Evolutionary conservation across 257 asterid genomes (phyloP).

Genomic region (Verbena officinalis): DNA sequence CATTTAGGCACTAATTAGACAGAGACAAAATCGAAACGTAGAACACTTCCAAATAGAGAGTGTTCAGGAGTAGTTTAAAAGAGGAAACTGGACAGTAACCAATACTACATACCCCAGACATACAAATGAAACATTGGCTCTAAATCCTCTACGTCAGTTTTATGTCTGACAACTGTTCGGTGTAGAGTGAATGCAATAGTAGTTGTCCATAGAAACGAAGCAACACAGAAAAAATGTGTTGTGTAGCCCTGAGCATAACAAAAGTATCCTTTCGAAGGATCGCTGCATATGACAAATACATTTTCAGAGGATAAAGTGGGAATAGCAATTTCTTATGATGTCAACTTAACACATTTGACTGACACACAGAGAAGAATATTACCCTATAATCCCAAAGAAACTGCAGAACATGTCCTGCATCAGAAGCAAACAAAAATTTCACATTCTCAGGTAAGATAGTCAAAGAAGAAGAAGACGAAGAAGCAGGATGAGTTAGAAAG

Average conservation of each 20-base stretch:
- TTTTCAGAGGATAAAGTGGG: conserved; percentile 16
- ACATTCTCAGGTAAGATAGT: conserved; percentile 10
- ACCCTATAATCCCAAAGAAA: conserved; percentile 97
- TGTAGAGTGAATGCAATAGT: conserved; percentile 95
- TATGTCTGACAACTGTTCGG: conserved; percentile 97
- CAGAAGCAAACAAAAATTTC: conserved; percentile 25
- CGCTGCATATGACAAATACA: conserved; percentile 57
- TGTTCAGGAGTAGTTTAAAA: background rate
- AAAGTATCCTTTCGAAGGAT: conserved; percentile 93
- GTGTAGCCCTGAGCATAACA: conserved; percentile 97
- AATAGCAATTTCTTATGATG: conserved; percentile 13
- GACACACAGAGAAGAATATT: conserved; percentile 29
- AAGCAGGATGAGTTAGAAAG: background rate
- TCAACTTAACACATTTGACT: conserved; percentile 14
- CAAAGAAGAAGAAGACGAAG: background rate
- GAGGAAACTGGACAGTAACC: conserved; percentile 4
- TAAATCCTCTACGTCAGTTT: conserved; percentile 97
- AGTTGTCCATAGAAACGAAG: conserved; percentile 96
- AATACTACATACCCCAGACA: conserved; percentile 85
- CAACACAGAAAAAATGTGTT: conserved; percentile 97
- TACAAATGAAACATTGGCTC: conserved; percentile 97
- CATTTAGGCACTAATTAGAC: conserved; percentile 21
- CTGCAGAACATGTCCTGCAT: conserved; percentile 98
- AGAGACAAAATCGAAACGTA: conserved; percentile 6
- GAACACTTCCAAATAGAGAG: background rate